Base-by-base conservation (phyloP, 1,284 basidiomycete species). In the Irpex sp. region DNA sequence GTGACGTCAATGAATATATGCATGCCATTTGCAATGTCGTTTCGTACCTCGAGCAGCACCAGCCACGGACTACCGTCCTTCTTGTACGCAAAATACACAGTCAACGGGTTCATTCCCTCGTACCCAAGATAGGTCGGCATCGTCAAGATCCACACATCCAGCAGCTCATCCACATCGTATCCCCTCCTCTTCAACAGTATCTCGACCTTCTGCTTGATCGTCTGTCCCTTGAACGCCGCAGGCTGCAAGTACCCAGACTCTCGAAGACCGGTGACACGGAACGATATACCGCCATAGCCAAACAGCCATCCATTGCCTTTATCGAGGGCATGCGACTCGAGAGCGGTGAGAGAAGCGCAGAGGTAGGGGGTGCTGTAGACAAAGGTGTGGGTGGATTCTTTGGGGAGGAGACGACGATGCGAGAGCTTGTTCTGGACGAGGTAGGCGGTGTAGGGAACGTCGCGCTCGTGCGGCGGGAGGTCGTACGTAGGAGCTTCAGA, bases 61-160 rank as follows among this genome's bases (percentile, higher is more conserved):
- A 84, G 70, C 75, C 81, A 82, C 46, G 88, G 70, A 15, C 59
- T 50, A 1, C 68, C 71, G 8, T 65, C 64, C 3, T 69, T 62
- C 49, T 76, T 70, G 68, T 92, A 93, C 69, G 86, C 84, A 68
- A 86, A 92, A 72, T 91, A 92, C 21, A 90, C 84, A 0, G 87
- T 88, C 58, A 93, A 75, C 0, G 92, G 91, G 65, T 93, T 93
- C 67, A 92, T 89, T 0, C 88, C 90, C 66, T 89, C 86, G 61
- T 83, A 83, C 0, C 90, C 90, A 33, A 88, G 64, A 59, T 87
- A 83, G 57, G 81, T 84, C 1, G 90, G 91, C 87, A 92, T 92
- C 1, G 90, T 90, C 75, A 90, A 76, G 77, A 91, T 82, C 87
- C 88, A 93, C 0, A 82, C 81, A 63, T 83, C 84, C 1, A 79